Conservation (phyloP, 2,329 filamentous ascomycete species). For the Fusarium praegraminearum region DNA sequence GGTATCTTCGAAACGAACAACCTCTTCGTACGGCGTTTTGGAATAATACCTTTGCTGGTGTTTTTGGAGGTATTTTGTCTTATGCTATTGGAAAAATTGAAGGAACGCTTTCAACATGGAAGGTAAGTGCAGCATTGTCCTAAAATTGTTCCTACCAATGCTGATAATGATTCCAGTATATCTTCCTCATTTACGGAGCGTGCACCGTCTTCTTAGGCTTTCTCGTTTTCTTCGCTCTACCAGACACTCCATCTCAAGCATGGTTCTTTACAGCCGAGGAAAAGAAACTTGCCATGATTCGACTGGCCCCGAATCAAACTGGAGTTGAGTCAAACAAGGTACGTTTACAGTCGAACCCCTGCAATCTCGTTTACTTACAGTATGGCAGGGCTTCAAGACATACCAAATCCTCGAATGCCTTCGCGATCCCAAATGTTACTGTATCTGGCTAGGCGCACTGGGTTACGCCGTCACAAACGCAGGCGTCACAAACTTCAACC, state of each 20-base stretch:
- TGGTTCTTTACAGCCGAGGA: constrained; percentile 8
- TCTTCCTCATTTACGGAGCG: constrained; percentile 46
- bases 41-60: constrained; percentile 50
- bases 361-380: rapidly evolving
- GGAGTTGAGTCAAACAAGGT: constrained; percentile 17
- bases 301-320: background rate
- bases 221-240: constrained; percentile 11
- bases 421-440: constrained; percentile 41
- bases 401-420: constrained; percentile 41
- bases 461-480: constrained; percentile 76
- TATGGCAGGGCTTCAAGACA: constrained; percentile 26
- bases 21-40: constrained; percentile 50
- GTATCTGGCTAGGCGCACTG: constrained; percentile 52
- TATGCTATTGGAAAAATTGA: constrained; percentile 50
- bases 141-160: background rate
- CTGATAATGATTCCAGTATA: constrained; percentile 7
- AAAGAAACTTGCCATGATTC: constrained; percentile 10
- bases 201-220: background rate
- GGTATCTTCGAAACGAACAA: constrained; percentile 51
- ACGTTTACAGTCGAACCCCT: too few relatives aligned
- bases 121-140: background rate
- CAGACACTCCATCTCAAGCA: constrained; percentile 10
- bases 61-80: constrained; percentile 50
- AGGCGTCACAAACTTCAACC: constrained; percentile 73
- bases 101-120: constrained; percentile 41